Evolutionary conservation across 768 basidiomycete genomes (phyloP), one percentile per base, ranked within the genome.

Genomic region (Lentinula raphanica): DNA sequence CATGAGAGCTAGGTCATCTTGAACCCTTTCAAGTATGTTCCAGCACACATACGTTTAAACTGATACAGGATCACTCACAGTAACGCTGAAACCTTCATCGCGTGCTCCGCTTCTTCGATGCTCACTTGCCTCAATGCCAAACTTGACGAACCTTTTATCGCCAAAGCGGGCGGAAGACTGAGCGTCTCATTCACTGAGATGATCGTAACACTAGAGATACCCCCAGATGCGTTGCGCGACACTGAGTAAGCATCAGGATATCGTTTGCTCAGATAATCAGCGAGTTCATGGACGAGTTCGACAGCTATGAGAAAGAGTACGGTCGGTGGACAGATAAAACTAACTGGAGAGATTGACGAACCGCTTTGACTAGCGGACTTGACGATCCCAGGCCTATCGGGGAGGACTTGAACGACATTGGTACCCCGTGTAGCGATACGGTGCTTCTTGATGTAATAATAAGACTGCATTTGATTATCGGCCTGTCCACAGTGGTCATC

Each of bases 221-320:
- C 15, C 11, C 53, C 23, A 6, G 36, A n/a, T 36, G 65, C n/a
- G 63, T 77, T 73, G 39, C 87, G 81, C 9, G 67, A 72, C 27
- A 85, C 76, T 5, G 68, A 64, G 66, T 85, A 89, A 8, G 81
- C 76, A 32, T 66, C 66, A 4, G 88, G 87, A 64, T 87, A 86
- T 45, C 87, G 79, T 50, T 77, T 74, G 21, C 79, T 77, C 53
- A 90, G 76, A 64, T 85, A 89, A 63, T 87, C 86, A 2, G 83
- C 76, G 38, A 89, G 69, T 65, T 89, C 87, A 59, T 88, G 82
- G 17, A 86, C 79, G 25, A 87, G 74, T 67, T 89, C 87, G 45
- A 82, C 72, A 6, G 85, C 87, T 87, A 49, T 58, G 55, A 27
- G 28, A 21, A 32, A 32, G 31, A 31, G 19, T 17, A 32, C 29